A percentile compares a stretch with the other conserved stretches of the same genome.
phyloP scores from a whole-genome alignment of 768 basidiomycete genomes.

The Stropharia rugosoannulata region DNA sequence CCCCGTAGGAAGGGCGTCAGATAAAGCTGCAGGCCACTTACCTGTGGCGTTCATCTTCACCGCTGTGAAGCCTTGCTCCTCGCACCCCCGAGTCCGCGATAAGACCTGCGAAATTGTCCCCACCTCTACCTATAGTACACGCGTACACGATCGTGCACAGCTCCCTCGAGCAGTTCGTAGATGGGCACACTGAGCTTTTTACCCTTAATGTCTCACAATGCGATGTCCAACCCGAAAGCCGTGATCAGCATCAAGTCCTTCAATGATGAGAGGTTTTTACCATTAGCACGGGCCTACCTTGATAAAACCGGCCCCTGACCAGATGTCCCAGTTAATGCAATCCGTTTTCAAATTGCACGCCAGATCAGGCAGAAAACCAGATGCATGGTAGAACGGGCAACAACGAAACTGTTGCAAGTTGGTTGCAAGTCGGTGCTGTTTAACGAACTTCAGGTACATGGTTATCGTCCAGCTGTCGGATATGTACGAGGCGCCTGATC shows the following conservation, averaged over 20 bases:
- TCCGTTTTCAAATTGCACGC: too few species aligned
- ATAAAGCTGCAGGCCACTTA: constrained; percentile 19
- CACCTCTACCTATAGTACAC: constrained; percentile 69
- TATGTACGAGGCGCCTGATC: too few species aligned
- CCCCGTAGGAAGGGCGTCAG: too few species aligned
- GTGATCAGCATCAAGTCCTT: constrained; percentile 7
- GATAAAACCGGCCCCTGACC: constrained; percentile 71
- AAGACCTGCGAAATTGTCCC: constrained; percentile 53
- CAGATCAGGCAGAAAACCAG: too few species aligned
- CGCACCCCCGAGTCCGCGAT: constrained; percentile 49
- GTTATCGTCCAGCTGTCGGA: too few species aligned
- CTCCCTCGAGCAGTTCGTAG: constrained; percentile 69
- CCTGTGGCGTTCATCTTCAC: constrained; percentile 75
- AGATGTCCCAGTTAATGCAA: too few species aligned
- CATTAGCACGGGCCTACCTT: constrained; percentile 73
- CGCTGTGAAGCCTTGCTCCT: constrained; percentile 63
- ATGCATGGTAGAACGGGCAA: too few species aligned
- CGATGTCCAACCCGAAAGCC: constrained; percentile 64
- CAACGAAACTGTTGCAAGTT: too few species aligned
- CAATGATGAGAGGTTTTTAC: constrained; percentile 21
- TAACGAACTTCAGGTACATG: too few species aligned
- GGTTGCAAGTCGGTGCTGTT: too few species aligned
- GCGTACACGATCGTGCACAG: constrained; percentile 56
- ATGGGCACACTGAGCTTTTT: constrained; percentile 66
- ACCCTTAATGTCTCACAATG: constrained; percentile 77